Evolutionary conservation across 1,139 yeast genomes (phyloP).

Genomic region (Pichia sp.): DNA sequence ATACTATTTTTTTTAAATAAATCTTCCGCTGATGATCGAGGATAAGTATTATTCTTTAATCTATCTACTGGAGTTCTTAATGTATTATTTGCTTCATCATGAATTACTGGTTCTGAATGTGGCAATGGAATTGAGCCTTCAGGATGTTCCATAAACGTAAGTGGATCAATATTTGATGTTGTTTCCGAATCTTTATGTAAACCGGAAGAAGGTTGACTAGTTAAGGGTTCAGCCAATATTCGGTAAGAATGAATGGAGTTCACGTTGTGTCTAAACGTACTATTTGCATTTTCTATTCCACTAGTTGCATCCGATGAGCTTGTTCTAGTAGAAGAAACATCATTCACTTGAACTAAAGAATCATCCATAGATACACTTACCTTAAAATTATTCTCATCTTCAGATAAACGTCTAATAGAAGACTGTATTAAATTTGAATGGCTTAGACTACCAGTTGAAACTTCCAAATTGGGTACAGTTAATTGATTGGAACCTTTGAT

Average conservation of each 20-base stretch:
- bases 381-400: conserved; percentile 11
- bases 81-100: not conserved
- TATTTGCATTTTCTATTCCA: not conserved
- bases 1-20: not conserved
- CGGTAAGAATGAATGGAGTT: conserved; percentile 9
- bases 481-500: no score
- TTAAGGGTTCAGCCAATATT: conserved; percentile 7
- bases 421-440: no score
- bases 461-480: no score
- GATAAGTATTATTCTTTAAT: conserved; percentile 11
- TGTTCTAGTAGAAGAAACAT: conserved; percentile 9
- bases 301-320: conserved; percentile 8
- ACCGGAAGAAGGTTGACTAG: no score
- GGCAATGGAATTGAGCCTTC: conserved; percentile 4
- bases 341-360: conserved; percentile 5
- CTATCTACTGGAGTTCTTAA: not conserved
- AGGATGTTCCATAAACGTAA: not conserved
- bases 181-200: not conserved
- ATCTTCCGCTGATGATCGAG: conserved; percentile 7
- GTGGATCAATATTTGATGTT: conserved; percentile 8
- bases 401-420: conserved; percentile 1
- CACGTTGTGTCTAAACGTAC: not conserved
- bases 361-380: conserved; percentile 6
- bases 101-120: conserved; percentile 1
- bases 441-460: no score